phyloP scores from a whole-genome alignment of 768 basidiomycete species.

The Agaricus sinodeliciosus region DNA sequence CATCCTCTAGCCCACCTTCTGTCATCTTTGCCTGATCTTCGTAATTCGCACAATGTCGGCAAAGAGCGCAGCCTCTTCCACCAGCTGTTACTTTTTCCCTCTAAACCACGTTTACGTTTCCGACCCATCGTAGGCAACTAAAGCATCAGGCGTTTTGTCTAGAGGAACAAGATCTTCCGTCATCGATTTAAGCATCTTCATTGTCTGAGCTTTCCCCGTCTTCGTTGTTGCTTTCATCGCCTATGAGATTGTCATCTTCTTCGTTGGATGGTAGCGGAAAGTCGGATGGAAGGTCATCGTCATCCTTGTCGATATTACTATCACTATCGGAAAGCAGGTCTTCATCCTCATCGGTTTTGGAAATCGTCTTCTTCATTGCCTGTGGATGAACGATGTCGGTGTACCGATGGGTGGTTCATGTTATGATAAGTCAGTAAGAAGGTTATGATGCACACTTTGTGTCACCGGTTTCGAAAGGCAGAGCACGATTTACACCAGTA shows the following conservation, averaged over 20 bases:
- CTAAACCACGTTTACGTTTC: too few relatives aligned
- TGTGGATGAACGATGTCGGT: slow-evolving; percentile 21
- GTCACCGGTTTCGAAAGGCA: slow-evolving; percentile 79
- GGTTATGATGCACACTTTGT: slow-evolving; percentile 40
- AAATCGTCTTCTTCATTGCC: slow-evolving; percentile 90
- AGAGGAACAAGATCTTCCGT: too few relatives aligned
- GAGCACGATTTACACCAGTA: slow-evolving; percentile 90
- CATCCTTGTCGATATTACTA: slow-evolving; percentile 24
- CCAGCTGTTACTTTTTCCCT: slow-evolving; percentile 32
- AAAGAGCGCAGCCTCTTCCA: slow-evolving; percentile 65
- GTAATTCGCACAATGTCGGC: slow-evolving; percentile 81
- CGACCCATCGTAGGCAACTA: too few relatives aligned
- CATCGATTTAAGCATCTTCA: slow-evolving; percentile 18
- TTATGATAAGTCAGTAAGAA: neutral
- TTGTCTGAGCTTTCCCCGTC: slow-evolving; percentile 21
- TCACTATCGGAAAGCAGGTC: slow-evolving; percentile 29
- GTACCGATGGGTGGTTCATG: neutral
- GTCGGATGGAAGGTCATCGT: slow-evolving; percentile 22
- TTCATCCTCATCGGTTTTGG: slow-evolving; percentile 46
- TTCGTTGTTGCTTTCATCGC: slow-evolving; percentile 21
- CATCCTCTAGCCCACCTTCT: slow-evolving; percentile 68
- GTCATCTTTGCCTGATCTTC: slow-evolving; percentile 85
- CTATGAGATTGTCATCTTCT: slow-evolving; percentile 16
- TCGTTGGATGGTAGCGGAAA: slow-evolving; percentile 12
- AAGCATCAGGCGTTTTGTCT: too few relatives aligned